Percentiles rank a stretch among this genome's conserved stretches.
Conservation (phyloP, 2,329 filamentous ascomycete genomes). For the Sclerotinia glacialis region DNA sequence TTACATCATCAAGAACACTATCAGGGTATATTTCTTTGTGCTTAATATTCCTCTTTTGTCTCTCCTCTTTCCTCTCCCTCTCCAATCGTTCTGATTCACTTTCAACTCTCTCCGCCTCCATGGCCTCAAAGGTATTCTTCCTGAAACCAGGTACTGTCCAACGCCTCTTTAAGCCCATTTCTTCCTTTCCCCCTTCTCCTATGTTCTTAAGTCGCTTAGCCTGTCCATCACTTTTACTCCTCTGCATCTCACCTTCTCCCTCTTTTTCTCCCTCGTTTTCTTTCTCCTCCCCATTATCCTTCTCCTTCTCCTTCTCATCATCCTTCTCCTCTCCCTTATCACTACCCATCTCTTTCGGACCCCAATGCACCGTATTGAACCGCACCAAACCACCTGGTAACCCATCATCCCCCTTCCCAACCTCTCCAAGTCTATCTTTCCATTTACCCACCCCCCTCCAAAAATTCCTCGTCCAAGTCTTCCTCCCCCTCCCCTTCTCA, state of each 20-base stretch:
- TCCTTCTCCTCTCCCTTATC: not conserved
- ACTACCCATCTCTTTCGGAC: not conserved
- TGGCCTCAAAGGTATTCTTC: not conserved
- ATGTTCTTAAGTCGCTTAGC: not conserved
- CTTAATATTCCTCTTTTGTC: not conserved
- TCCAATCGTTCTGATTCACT: not conserved
- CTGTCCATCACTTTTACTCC: not conserved
- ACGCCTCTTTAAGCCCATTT: not conserved
- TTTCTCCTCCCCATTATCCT: no score
- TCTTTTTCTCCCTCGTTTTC: not conserved
- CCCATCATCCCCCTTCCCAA: not conserved
- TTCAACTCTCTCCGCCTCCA: not conserved
- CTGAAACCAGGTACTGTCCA: not conserved
- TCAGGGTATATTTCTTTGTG: not conserved
- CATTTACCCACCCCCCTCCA: not conserved
- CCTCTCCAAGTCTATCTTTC: not conserved
- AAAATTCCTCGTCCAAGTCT: not conserved
- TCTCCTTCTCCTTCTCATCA: not conserved
- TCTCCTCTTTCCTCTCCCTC: not conserved
- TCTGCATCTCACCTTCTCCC: not conserved
- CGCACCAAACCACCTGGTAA: not conserved
- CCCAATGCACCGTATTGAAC: not conserved
- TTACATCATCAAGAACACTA: constrained; percentile 5
- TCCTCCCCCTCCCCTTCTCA: not conserved
- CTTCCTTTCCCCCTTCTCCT: not conserved